Evolutionary conservation across 768 basidiomycete genomes (phyloP), one percentile per base, ranked within the genome.

Genomic region (Lactarius sp.): DNA sequence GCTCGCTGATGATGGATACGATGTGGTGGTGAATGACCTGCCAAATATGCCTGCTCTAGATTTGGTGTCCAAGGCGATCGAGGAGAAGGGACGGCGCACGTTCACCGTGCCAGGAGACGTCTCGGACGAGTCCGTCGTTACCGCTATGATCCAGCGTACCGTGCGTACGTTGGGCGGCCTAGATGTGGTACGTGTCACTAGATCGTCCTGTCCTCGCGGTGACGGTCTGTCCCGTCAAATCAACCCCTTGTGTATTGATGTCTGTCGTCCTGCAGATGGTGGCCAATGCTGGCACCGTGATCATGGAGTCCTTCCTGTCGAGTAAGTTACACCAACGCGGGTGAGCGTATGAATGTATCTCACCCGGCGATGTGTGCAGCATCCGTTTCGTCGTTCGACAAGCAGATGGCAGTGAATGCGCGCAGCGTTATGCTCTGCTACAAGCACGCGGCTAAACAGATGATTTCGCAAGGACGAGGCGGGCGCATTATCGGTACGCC

Each of bases 401-500:
- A 52, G 22, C n/a, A 59, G 54, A 58, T 51, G 49, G 50, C 58
- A 2, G 50, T 62, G 9, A 67, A 63, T 39, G 59, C 56, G 39
- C 61, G 61, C 2, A 34, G 67, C n/a, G 52, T 63, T 14, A 69
- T 71, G 65, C 65, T 69, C 16, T 70, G 70, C 59, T 71, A 71
- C 63, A 67, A 71, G 60, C 50, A 63, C 27, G 70, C 70, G 0
- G 68, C 61, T 16, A 64, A 62, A 50, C 66, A 70, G 57, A 69
- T 70, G 70, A 53, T 70, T 5, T 52, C 52, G 20, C 65, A 70
- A 59, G 47, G 61, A 3, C 49, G 53, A 39, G 67, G 67, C 9
- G 61, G 67, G 41, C 65, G 61, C 20, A 66, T 66, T 37, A 60
- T 68, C 31, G 67, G 65, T 66, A 41, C 36, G 34, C n/a, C 9